Evolutionary conservation across 495 filamentous ascomycete species (phyloP).

Genomic region (Viridothelium virens): DNA sequence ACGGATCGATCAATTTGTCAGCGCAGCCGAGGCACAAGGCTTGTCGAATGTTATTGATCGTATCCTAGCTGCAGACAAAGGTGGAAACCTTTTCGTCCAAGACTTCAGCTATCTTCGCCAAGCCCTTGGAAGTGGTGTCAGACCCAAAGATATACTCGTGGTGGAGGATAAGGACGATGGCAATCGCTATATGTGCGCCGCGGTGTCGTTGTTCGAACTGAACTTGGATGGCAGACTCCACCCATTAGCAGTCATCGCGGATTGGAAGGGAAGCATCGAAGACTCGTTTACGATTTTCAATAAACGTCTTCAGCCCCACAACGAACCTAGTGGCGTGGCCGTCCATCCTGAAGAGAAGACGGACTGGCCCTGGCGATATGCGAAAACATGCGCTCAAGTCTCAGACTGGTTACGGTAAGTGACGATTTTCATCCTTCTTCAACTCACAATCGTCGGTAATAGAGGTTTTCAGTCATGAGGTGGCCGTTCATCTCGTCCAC

Average conservation of each 20-base stretch:
- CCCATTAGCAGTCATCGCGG: constrained; percentile 41
- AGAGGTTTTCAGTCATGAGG: constrained; percentile 31
- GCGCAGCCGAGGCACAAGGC: constrained; percentile 29
- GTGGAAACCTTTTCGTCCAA: constrained; percentile 38
- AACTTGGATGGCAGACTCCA: constrained; percentile 39
- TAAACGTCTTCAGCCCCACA: not conserved
- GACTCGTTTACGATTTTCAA: constrained; percentile 45
- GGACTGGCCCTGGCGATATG: constrained; percentile 48
- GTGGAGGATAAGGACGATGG: not conserved
- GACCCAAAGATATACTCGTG: not conserved
- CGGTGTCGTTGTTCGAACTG: constrained; percentile 43
- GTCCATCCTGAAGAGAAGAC: constrained; percentile 31
- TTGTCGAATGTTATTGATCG: constrained; percentile 24
- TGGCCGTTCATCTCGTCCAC: constrained; percentile 40
- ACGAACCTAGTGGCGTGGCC: constrained; percentile 27
- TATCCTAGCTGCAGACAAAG: constrained; percentile 15
- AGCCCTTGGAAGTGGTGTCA: constrained; percentile 22
- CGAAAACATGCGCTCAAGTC: constrained; percentile 44
- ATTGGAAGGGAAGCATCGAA: constrained; percentile 38
- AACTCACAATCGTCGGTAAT: not conserved
- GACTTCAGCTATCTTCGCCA: constrained; percentile 44
- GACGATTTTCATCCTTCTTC: not conserved
- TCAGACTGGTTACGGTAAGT: constrained; percentile 39
- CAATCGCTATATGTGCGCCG: constrained; percentile 29
- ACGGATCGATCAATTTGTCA: constrained; percentile 34